Base-by-base conservation (phyloP, 345 rosid species). In the Alliaria petiolata region DNA sequence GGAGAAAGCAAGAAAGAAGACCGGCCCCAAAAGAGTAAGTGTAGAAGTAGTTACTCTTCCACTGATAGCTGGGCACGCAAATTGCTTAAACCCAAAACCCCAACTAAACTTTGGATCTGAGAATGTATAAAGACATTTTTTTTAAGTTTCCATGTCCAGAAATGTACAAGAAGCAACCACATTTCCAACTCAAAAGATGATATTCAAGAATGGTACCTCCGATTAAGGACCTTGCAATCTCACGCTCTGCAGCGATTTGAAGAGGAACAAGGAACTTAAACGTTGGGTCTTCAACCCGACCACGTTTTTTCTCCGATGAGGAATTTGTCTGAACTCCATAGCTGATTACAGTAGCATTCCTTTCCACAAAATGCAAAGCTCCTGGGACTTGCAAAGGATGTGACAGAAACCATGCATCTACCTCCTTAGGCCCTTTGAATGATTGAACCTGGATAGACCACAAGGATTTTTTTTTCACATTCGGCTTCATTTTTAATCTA, bases 191-290 rank as follows among this genome's bases (percentile, higher is more conserved):
- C 25, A n/a, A 30, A 51, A 75, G 36, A 20, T 15, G n/a, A 22
- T 1, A 1, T 36, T 46, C 44, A 65, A 39, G 66, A 25, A 49
- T 38, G 25, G 11, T 74, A 95, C 99, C 96, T 83, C 87, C 84
- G 8, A 89, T 70, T 1, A 91, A 52, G 20, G 89, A 86, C 73
- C 97, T 87, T 8, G 93, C 96, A 47, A 95, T 88, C 76, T 89
- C 99, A 57, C 96, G 97, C 74, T 95, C 96, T 10, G 95, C 93
- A 7, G 96, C 92, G 50, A 91, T 72, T 80, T 91, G 97, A 65
- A 95, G 89, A 31, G 99, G 93, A 46, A 89, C 85, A 78, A 86
- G 93, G 62, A 87, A 88, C 85, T 86, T 87, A 77, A 91, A 78
- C n/a, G 95, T 83, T 17, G 97, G 92, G 84, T 95, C 98, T 84